Base-by-base conservation (phyloP, 768 basidiomycete genomes). In the Crassisporium funariophilum region DNA sequence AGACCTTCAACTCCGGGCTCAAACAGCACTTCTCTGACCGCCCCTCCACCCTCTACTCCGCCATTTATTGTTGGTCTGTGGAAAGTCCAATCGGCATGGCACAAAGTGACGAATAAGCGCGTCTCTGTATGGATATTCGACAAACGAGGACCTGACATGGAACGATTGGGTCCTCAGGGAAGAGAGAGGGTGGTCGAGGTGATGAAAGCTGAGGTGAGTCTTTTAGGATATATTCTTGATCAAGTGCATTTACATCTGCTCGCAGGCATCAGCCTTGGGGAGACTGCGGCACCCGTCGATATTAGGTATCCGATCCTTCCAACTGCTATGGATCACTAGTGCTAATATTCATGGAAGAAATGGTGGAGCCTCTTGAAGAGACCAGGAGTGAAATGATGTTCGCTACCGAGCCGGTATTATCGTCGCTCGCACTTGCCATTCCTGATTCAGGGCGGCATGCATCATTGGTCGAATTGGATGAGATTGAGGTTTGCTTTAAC, bases 301-400 rank as follows among this genome's bases (percentile, higher is more conserved):
- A 40, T 77, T 99, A 47, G 91, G 90, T 91, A 59, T 49, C 50
- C 55, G 36, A 17, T 19, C 44, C 13, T 20, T 8, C 4, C 21
- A 6, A 38, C 25, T 17, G 34, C 15, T 6, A 29, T 38, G 16
- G n/a, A 11, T 27, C 13, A 16, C 40, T 38, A 57, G 36, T 48
- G 49, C 46, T 49, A 47, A 35, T 44, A 40, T 38, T 41, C 35
- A 21, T 27, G 24, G 46, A 38, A 92, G 95, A 98, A 72, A 91
- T 98, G 86, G 94, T 95, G 21, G 97, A 99, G 68, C 95, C 97
- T 19, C 70, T 97, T 36, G 94, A 98, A 62, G 95, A 99, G 67
- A 88, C 94, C 0, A 76, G 95, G 46, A 86, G 73, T 27, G 90
- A 95, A 57, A 74, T 98, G 31, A 83, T 86, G 31, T 98, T 98